Base-by-base conservation (phyloP, 1,284 basidiomycete species). In the Ceratobasidium theobromae region DNA sequence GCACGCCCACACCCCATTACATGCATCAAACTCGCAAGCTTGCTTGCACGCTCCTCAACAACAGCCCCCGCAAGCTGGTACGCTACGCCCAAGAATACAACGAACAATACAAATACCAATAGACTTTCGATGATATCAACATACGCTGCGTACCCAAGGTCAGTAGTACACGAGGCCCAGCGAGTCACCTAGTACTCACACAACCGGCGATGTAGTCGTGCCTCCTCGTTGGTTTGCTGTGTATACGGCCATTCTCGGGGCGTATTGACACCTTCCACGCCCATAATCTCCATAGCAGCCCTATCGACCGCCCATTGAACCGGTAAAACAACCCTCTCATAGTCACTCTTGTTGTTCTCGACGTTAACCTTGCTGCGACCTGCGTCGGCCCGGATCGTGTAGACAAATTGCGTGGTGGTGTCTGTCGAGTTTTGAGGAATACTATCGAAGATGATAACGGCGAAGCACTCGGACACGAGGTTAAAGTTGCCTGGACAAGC, bases 251-350 rank as follows among this genome's bases (percentile, higher is more conserved):
- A 88, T 72, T 88, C 84, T 35, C 83, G 73, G 0, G 89, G 87
- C 0, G 81, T 81, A 5, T 80, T 79, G 5, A 73, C 72, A 21
- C 53, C n/a, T 4, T 77, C 74, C 0, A 84, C 85, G 0, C 87
- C 85, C 69, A 81, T 81, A 8, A 89, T 76, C 68, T 86, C 81
- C 32, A 91, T 86, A 69, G 89, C 83, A 5, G 86, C 85, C 85
- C 87, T 54, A 32, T 92, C 90, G 33, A 93, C 77, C 3, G 89
- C 87, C 81, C 88, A 88, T 71, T 93, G 90, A 14, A 92, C 73
- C 1, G 90, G 90, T 18, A 92, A 73, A 28, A 88, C 78, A 54
- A 87, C 78, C 60, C 77, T 76, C 74, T 91, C 88, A 71, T 86
- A 86, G 75, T 91, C 88, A 68, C 87, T 86, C 1, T 75, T 80